Base-by-base conservation (phyloP, 768 basidiomycete genomes). In the Cyathus striatus region DNA sequence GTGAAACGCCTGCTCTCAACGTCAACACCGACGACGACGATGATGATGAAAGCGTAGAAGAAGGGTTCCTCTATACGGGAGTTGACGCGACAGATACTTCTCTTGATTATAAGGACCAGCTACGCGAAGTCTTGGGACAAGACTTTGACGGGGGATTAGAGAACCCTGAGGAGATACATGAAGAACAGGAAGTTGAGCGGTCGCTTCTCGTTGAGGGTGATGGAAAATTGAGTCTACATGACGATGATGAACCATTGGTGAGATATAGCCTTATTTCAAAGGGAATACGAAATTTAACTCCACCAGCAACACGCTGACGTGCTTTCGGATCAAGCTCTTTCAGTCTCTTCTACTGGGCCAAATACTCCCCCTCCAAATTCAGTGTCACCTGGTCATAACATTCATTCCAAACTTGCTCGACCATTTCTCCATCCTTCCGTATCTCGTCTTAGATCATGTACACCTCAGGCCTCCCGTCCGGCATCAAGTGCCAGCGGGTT, bases 391-490 rank as follows among this genome's bases (percentile, higher is more conserved):
- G 24, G 60, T 49, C 26, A 59, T 60, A 3, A 55, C 54, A 10
- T 61, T n/a, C n/a, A 66, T 21, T 59, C 68, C 14, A 72, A 65
- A 47, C 56, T 73, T 7, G 63, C 75, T 3, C 72, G 75, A 27
- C 75, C 81, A 10, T 88, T 83, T 57, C 58, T 88, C 16, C 81
- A 86, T 51, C 84, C 85, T 3, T 76, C 70, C n/a, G 75, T 88
- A 5, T 91, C 88, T 22, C 76, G 88, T n/a, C 75, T 89, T 32
- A 85, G 88, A 33, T 88, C 90, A 10, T 73, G 72, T 53, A 71
- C 74, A 5, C 78, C 81, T 10, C 73, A 70, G 20, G 60, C 69
- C 21, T 69, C 72, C 20, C 53, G 57, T 12, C 54, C 66, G 14
- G 70, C 75, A 13, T 69, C 63, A 33, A 62, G 67, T 36, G 65